Base-by-base conservation (phyloP, 768 basidiomycete genomes). In the Strobilomyces echinocephalus region DNA sequence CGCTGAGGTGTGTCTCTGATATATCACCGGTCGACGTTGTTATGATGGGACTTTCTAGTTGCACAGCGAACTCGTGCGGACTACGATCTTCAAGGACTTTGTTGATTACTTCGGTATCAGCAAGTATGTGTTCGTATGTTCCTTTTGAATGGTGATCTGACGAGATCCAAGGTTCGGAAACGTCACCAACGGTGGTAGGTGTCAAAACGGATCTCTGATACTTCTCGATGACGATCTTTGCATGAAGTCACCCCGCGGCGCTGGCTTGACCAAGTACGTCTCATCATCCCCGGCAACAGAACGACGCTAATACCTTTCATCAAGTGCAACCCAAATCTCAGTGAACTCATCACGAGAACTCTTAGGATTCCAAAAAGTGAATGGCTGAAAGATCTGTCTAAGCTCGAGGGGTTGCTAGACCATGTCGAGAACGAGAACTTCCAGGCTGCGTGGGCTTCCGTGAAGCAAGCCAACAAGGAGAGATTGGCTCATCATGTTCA, bases 391-490 rank as follows among this genome's bases (percentile, higher is more conserved):
- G 85, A 95, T 61, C 76, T 95, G 48, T 73, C 75, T 46, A 81
- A 84, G 65, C 83, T 99, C 44, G 79, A 90, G 58, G 85, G 82
- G n/a, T 75, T 98, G 50, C 74, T 91, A 31, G 78, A 84, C 24
- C 79, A 80, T 64, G 79, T 77, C 4, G 87, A 94, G 43, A 80
- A 97, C 67, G 76, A 82, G 53, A 68, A 71, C 10, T 93, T 99
- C 81, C 80, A 84, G 55, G 72, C 79, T 44, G 79, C 85, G 60
- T 99, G 92, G 91, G 83, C 82, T 40, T 80, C 79, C 34, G 84
- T 95, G 69, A 95, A 95, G 75, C 85, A 83, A 55, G 81, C 81
- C 55, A 98, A 97, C 79, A 98, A 97, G 75, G 84, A 91, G 65
- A 81, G 90, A 47, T 78, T 95, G 10, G 91, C 91, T 10, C 76